Percentiles rank a stretch among this genome's conserved stretches.
These are phyloP conservation scores for Cardamine chenopodiifolia DNA, from an alignment of 345 rosid genomes.

Conservation along the genomic window DNA sequence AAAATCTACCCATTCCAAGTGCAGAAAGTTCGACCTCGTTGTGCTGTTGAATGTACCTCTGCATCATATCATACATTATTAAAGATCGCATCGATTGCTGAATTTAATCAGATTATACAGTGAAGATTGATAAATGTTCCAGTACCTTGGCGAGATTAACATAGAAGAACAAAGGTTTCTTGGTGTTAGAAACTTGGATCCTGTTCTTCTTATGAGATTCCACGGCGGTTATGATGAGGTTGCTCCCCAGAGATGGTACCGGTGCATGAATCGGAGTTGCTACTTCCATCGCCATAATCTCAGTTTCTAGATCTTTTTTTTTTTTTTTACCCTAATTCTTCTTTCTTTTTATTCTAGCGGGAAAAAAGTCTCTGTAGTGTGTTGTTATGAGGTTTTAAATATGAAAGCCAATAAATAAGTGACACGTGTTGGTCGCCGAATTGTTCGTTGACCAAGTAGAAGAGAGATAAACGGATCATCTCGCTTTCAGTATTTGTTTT, in stretches of 20 bases:
- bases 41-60: conserved; percentile 81
- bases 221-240: background rate
- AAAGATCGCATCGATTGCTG: background rate
- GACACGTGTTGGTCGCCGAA: background rate
- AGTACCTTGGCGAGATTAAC: conserved; percentile 47
- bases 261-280: conserved; percentile 33
- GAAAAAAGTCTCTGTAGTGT: background rate
- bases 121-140: background rate
- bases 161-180: conserved; percentile 48
- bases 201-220: conserved; percentile 47
- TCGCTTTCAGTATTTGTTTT: background rate
- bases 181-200: conserved; percentile 61
- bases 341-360: background rate
- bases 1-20: conserved; percentile 70
- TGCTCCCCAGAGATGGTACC: background rate
- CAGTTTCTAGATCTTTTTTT: background rate
- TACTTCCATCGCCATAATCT: conserved; percentile 18
- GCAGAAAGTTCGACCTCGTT: conserved; percentile 88
- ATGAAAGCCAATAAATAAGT: background rate
- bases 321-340: background rate
- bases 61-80: conserved; percentile 30
- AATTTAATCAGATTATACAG: background rate
- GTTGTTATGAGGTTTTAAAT: background rate
- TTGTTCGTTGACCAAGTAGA: conserved; percentile 20
- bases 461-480: background rate